Conservation (phyloP, 495 filamentous ascomycete genomes). For the Hypoxylon rickii region DNA sequence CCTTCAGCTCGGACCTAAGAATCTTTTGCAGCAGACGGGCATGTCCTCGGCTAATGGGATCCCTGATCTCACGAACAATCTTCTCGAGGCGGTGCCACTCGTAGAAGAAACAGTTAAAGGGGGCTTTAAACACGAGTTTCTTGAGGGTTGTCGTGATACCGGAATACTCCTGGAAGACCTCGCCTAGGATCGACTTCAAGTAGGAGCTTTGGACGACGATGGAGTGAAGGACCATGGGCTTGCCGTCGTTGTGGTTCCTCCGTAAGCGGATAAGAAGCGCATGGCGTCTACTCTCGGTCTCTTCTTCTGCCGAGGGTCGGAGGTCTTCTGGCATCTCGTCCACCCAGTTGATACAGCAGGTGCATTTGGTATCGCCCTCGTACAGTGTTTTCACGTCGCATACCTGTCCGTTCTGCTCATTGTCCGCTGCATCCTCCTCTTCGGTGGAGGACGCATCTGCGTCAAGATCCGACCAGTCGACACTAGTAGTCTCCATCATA, state of each 20-base stretch:
- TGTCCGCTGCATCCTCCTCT: not conserved
- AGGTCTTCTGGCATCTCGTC: conserved; percentile 29
- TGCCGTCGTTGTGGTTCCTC: conserved; percentile 17
- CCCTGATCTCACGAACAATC: conserved; percentile 50
- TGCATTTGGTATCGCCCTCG: conserved; percentile 36
- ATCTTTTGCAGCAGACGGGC: conserved; percentile 60
- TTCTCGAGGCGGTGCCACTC: conserved; percentile 63
- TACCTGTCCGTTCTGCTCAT: not conserved
- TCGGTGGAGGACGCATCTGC: conserved; percentile 11
- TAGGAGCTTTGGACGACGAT: conserved; percentile 69
- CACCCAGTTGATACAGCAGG: conserved; percentile 42
- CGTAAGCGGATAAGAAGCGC: conserved; percentile 17
- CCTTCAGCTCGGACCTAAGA: conserved; percentile 62
- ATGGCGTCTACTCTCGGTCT: conserved; percentile 14
- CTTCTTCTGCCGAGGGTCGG: conserved; percentile 16
- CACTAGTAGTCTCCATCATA: conserved; percentile 3
- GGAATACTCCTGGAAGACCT: conserved; percentile 64
- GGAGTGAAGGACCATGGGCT: conserved; percentile 13
- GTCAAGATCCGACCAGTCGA: conserved; percentile 6
- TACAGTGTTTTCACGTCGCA: conserved; percentile 34
- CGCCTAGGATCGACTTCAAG: conserved; percentile 60
- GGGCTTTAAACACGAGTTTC: conserved; percentile 61
- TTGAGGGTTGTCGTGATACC: conserved; percentile 65
- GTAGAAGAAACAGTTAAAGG: conserved; percentile 69
- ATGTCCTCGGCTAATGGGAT: conserved; percentile 57